Evolutionary conservation across 208 protist genomes (phyloP).

Genomic region (Histomonas meleagridis): DNA sequence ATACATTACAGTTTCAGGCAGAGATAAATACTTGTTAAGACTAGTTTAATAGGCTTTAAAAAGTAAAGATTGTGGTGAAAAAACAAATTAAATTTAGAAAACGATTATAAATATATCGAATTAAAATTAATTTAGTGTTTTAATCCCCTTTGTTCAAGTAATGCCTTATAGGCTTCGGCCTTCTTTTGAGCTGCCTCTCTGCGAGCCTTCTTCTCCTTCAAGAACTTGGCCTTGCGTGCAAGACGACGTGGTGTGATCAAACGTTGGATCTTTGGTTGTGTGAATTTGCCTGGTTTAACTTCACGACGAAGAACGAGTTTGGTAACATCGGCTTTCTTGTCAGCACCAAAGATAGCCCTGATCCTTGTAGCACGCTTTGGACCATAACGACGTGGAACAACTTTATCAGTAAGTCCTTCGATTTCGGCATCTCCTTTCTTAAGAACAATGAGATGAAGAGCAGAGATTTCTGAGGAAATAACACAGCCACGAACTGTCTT

Average conservation of each 20-base stretch:
- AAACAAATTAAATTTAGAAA: no score
- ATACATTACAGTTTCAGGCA: no score
- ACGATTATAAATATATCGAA: no score
- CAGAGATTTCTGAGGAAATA: constrained; percentile 77
- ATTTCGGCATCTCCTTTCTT: constrained; percentile 75
- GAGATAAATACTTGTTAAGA: no score
- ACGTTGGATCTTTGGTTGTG: constrained; percentile 96
- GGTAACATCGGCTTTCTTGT: constrained; percentile 76
- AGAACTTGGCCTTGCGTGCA: background rate
- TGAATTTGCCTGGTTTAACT: constrained; percentile 77
- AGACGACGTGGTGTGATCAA: constrained; percentile 63
- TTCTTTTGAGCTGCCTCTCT: no score
- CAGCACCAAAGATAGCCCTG: constrained; percentile 84
- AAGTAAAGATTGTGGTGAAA: no score
- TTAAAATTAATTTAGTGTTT: no score
- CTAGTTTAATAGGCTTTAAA: no score
- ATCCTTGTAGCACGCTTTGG: constrained; percentile 98
- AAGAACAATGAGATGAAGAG: constrained; percentile 88
- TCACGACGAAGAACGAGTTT: constrained; percentile 86
- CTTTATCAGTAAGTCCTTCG: constrained; percentile 52
- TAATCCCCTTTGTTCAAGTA: no score
- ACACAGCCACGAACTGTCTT: constrained; percentile 97
- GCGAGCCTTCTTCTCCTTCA: background rate
- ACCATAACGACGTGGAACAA: constrained; percentile 80
- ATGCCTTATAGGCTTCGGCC: no score